A percentile compares a stretch with the other conserved stretches of the same genome.
phyloP scores from a whole-genome alignment of 2,329 filamentous ascomycete species.

The Colletotrichum horii region DNA sequence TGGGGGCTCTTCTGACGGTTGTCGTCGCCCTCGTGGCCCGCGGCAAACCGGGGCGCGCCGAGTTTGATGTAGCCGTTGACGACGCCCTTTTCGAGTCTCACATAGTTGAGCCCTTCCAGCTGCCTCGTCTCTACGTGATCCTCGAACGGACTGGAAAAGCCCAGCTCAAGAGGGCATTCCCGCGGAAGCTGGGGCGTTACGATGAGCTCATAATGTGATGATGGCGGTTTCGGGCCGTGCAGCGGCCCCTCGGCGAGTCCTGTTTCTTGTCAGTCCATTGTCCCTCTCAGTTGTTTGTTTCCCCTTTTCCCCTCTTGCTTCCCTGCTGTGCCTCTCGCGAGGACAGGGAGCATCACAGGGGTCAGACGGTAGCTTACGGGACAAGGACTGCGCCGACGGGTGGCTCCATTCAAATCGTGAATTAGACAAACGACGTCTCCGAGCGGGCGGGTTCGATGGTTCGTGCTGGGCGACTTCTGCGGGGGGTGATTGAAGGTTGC shows the following conservation, averaged over 20 bases:
- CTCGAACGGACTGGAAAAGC: conserved; percentile 11
- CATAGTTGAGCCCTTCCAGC: not conserved
- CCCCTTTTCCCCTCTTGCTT: not conserved
- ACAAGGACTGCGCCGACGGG: not conserved
- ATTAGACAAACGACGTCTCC: not conserved
- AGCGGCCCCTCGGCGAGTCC: not conserved
- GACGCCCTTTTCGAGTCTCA: not conserved
- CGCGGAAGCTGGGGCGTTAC: not conserved
- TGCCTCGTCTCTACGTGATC: conserved; percentile 10
- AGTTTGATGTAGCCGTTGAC: conserved; percentile 22
- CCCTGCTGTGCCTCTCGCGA: not conserved
- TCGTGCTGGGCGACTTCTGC: not conserved
- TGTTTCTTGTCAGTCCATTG: not conserved
- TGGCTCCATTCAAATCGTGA: not conserved
- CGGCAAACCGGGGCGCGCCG: not conserved
- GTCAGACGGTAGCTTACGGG: not conserved
- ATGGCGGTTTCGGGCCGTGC: not conserved
- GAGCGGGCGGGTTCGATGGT: not conserved
- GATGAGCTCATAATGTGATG: not conserved
- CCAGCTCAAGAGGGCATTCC: not conserved
- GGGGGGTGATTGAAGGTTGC: not conserved
- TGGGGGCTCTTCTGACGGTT: not conserved
- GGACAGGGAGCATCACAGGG: not conserved
- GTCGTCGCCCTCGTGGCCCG: not conserved
- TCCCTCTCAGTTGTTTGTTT: not conserved